Evolutionary conservation across 139 green algal species (phyloP).

Genomic region (Tetraselmis chui): DNA sequence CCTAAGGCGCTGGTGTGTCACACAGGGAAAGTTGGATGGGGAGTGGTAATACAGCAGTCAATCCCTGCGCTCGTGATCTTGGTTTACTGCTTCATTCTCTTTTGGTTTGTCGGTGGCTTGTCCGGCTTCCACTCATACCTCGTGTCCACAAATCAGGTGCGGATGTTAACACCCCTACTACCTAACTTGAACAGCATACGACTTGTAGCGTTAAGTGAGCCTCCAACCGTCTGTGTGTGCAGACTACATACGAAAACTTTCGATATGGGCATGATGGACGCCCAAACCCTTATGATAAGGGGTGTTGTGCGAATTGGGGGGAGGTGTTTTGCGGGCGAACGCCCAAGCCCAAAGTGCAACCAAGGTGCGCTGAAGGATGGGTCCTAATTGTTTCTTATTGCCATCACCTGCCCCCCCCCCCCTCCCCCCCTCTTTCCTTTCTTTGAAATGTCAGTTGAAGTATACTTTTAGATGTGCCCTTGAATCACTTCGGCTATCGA

Average conservation of each 20-base stretch:
- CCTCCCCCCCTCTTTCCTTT: too few species aligned
- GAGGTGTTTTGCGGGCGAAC: constrained; percentile 27
- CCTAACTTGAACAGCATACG: too few species aligned
- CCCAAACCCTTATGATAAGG: constrained; percentile 59
- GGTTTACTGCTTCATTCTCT: background rate
- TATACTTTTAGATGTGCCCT: too few species aligned
- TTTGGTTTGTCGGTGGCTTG: constrained; percentile 88
- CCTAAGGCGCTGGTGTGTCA: too few species aligned
- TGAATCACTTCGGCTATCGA: too few species aligned
- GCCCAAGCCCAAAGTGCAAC: background rate
- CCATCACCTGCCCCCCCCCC: background rate
- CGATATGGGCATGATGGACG: constrained; percentile 49
- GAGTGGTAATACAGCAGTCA: background rate
- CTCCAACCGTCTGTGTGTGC: background rate
- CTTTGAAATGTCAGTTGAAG: too few species aligned
- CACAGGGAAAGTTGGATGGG: background rate
- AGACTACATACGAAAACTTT: constrained; percentile 98
- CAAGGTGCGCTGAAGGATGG: background rate
- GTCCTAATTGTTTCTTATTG: too few species aligned
- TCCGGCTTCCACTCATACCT: constrained; percentile 89
- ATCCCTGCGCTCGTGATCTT: constrained; percentile 8
- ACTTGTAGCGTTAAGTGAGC: too few species aligned
- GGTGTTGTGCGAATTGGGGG: constrained; percentile 50
- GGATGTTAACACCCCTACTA: too few species aligned
- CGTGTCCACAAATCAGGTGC: constrained; percentile 67